Evolutionary conservation across 495 filamentous ascomycete genomes (phyloP).

Genomic region (Lindgomyces ingoldianus): DNA sequence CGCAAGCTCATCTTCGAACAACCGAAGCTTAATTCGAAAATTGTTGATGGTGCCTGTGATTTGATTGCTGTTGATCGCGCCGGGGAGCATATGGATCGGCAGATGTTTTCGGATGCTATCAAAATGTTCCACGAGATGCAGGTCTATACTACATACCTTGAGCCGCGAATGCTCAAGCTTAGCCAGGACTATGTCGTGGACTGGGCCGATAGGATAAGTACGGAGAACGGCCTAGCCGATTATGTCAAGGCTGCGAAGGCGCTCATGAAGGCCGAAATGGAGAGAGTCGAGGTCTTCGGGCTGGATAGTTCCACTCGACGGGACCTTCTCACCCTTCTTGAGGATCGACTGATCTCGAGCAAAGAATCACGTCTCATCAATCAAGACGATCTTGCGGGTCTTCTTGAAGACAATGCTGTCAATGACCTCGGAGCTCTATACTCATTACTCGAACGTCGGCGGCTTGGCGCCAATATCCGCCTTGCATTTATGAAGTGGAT

Average conservation of each 20-base stretch:
- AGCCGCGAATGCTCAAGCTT: conserved; percentile 67
- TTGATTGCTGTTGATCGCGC: conserved; percentile 72
- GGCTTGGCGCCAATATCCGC: conserved; percentile 65
- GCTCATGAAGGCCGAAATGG: conserved; percentile 68
- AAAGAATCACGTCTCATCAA: conserved; percentile 49
- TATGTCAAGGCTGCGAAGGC: conserved; percentile 69
- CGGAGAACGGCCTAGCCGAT: conserved; percentile 58
- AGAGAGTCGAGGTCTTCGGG: conserved; percentile 73
- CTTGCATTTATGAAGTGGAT: conserved; percentile 78
- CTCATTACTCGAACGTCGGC: conserved; percentile 64
- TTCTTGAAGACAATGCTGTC: conserved; percentile 67
- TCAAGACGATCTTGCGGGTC: conserved; percentile 59
- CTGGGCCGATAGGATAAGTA: conserved; percentile 65
- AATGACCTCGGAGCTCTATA: conserved; percentile 71
- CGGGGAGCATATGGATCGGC: conserved; percentile 53
- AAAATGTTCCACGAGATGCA: conserved; percentile 78
- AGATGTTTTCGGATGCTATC: conserved; percentile 68
- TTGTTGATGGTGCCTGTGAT: conserved; percentile 72
- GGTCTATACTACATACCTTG: conserved; percentile 76
- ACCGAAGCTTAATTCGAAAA: conserved; percentile 51
- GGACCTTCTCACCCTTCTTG: conserved; percentile 68
- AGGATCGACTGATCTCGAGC: conserved; percentile 63
- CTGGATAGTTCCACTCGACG: conserved; percentile 80
- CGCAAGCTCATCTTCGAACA: conserved; percentile 59
- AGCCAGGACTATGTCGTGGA: conserved; percentile 64